phyloP scores from a whole-genome alignment of 768 basidiomycete genomes.

The Dentipellis sp. region DNA sequence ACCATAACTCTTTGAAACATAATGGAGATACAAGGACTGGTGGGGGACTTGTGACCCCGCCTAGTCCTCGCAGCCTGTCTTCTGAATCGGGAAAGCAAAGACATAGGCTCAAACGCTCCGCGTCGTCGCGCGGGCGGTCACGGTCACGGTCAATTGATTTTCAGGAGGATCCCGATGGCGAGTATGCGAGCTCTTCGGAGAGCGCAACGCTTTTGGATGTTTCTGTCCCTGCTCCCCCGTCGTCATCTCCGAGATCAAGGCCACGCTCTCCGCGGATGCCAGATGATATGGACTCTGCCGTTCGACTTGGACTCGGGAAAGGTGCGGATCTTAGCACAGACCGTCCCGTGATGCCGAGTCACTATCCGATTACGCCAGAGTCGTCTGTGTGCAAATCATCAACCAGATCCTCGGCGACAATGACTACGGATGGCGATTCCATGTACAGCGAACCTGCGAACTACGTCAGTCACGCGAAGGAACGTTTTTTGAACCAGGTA shows the following conservation, averaged over 20 bases:
- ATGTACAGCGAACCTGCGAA: not conserved
- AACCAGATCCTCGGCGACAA: slow-evolving; percentile 10
- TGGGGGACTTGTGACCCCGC: slow-evolving; percentile 63
- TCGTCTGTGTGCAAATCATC: slow-evolving; percentile 12
- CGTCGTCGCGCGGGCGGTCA: slow-evolving; percentile 11
- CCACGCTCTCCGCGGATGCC: slow-evolving; percentile 14
- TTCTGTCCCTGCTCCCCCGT: slow-evolving; percentile 9
- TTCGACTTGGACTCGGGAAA: slow-evolving; percentile 3
- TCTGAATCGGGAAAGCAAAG: slow-evolving; percentile 31
- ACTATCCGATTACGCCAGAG: slow-evolving; percentile 14
- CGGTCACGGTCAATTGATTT: slow-evolving; percentile 6
- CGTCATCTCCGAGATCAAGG: slow-evolving; percentile 4
- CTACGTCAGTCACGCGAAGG: slow-evolving; percentile 1
- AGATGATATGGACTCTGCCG: slow-evolving; percentile 13
- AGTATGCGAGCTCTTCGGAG: slow-evolving; percentile 13
- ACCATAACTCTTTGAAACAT: slow-evolving; percentile 5
- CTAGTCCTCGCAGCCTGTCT: slow-evolving; percentile 64
- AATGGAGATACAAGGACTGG: slow-evolving; percentile 24
- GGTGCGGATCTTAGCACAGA: slow-evolving; percentile 8
- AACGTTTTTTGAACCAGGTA: slow-evolving; percentile 4
- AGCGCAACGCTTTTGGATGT: slow-evolving; percentile 11
- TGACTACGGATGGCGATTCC: slow-evolving; percentile 10
- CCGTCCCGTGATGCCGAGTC: not conserved
- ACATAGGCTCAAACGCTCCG: slow-evolving; percentile 11
- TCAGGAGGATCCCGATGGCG: slow-evolving; percentile 4